Evolutionary conservation across 1,284 basidiomycete species (phyloP), one percentile per base, ranked within the genome.

Genomic region (Pseudozyma pruni): DNA sequence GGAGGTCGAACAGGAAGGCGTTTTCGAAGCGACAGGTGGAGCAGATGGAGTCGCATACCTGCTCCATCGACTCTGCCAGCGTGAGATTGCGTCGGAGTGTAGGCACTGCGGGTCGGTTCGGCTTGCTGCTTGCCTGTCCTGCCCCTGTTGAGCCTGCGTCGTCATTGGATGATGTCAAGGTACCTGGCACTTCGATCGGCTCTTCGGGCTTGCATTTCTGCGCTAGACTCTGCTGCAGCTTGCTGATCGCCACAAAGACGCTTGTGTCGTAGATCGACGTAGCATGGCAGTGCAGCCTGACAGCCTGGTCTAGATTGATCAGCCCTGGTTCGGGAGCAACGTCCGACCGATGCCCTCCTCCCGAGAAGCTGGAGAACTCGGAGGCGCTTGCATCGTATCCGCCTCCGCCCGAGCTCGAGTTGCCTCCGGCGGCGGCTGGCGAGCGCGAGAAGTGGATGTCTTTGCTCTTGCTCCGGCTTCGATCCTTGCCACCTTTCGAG

Each of bases 191-290:
- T 75, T 94, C 91, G 23, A 94, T 84, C 22, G 93, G 84, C 45
- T 90, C 89, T 82, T 94, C 92, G 9, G 92, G 8, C 87, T 89
- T 54, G 88, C 83, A 33, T 86, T 90, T 79, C 22, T 83, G 83
- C 40, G 93, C 83, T 87, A 92, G 40, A 27, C 56, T 66, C 49
- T 79, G 77, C 51, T 75, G 72, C 16, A 87, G 84, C 41, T 88
- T 87, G 3, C 92, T 93, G 79, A 94, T 91, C 0, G 92, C 91
- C 69, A 93, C 91, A 80, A 91, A 91, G 25, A 94, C 86, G 3
- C 92, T 89, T 72, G 93, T 90, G 78, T 95, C 93, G 75, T 92
- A 92, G 27, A 95, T 90, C 0, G 91, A 93, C 1, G 93, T 95
- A 29, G 93, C 86, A 81, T 94, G 88, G 79, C 93, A 94, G 22